Evolutionary conservation across 139 green algal species (phyloP).

Genomic region (Chlamydomonas incerta): DNA sequence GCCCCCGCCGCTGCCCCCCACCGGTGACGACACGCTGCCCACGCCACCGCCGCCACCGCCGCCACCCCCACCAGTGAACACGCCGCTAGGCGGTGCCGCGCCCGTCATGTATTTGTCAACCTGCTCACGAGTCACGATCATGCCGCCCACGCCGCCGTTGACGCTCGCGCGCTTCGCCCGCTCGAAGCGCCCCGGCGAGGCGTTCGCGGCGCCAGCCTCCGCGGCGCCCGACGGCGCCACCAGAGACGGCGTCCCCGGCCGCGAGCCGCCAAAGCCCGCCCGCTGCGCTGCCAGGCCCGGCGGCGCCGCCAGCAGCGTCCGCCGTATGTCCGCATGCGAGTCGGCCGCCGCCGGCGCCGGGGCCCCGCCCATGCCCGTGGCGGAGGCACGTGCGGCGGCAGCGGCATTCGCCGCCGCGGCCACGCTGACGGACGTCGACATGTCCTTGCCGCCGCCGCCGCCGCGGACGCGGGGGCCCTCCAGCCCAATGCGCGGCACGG

Average conservation of each 20-base stretch:
- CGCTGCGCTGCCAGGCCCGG: neutral
- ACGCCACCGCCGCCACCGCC: neutral
- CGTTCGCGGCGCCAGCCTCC: neutral
- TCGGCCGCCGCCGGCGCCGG: neutral
- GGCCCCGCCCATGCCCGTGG: neutral
- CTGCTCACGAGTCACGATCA: conserved; percentile 22
- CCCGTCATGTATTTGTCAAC: neutral
- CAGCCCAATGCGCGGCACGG: neutral
- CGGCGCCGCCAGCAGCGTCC: neutral
- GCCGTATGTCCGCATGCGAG: neutral
- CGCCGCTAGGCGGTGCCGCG: too few species aligned
- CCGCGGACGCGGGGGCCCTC: neutral
- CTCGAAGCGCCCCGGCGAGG: neutral
- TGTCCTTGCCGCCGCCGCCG: too few species aligned
- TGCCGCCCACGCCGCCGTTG: neutral
- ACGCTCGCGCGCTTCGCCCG: neutral
- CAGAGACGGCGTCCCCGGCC: neutral
- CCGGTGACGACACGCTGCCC: too few species aligned
- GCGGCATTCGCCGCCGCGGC: neutral
- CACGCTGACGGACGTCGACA: too few species aligned
- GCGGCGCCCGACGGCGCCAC: neutral
- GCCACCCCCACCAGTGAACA: neutral
- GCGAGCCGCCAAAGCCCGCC: neutral
- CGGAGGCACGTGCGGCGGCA: neutral
- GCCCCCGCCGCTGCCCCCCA: neutral